These are phyloP conservation scores for Coprinopsis marcescibilis DNA, from an alignment of 768 basidiomycete genomes.

Conservation along the genomic window DNA sequence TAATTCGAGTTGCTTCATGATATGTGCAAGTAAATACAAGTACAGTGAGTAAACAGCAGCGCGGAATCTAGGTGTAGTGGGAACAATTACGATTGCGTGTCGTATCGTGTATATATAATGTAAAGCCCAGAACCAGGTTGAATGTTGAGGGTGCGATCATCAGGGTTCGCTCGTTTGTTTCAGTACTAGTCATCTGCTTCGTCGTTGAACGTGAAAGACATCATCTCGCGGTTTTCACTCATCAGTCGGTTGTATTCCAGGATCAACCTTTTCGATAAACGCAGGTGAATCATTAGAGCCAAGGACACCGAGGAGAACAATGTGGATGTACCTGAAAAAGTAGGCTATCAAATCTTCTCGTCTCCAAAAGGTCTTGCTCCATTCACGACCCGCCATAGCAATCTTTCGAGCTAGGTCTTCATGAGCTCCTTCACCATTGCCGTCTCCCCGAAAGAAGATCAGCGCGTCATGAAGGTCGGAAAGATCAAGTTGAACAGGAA, in stretches of 20 bases:
- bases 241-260: constrained; percentile 51
- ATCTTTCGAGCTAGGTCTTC: constrained; percentile 53
- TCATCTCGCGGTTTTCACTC: constrained; percentile 38
- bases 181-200: no score
- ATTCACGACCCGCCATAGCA: constrained; percentile 47
- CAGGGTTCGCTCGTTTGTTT: no score
- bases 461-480: constrained; percentile 66
- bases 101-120: no score
- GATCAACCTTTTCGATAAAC: constrained; percentile 31
- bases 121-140: no score
- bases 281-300: not conserved
- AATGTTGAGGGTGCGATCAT: no score
- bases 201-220: constrained; percentile 24
- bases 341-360: constrained; percentile 56
- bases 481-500: constrained; percentile 61
- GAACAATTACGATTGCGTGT: no score
- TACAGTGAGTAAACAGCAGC: no score
- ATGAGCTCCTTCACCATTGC: constrained; percentile 51
- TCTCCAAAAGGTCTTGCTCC: constrained; percentile 56
- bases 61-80: no score
- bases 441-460: constrained; percentile 66
- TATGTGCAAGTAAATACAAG: no score
- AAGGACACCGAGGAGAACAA: no score
- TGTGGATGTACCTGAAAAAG: constrained; percentile 40
- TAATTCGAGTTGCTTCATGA: no score